phyloP scores from a whole-genome alignment of 352 stramenopile species.

The Pythium folliculosum region DNA sequence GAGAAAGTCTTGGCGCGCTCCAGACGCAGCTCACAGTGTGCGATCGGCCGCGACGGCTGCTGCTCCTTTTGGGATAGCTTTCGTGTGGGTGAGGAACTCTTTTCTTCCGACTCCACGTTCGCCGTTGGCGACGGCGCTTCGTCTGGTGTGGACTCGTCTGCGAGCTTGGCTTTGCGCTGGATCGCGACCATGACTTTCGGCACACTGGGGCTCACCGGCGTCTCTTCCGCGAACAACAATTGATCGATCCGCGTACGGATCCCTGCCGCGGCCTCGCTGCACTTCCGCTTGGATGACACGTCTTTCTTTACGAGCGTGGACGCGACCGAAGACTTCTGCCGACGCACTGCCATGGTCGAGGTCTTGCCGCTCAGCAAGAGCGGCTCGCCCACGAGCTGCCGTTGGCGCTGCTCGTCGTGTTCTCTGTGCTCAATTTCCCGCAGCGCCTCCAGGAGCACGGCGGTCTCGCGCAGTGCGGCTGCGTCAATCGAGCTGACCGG shows the following conservation, averaged over 20 bases:
- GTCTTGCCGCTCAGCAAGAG: conserved; percentile 23
- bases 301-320: conserved; percentile 1
- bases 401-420: conserved; percentile 8
- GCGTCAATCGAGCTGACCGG: neutral
- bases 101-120: neutral
- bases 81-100: neutral
- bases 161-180: conserved; percentile 14
- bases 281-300: neutral
- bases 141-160: neutral
- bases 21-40: conserved; percentile 5
- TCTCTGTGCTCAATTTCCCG: conserved; percentile 1
- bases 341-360: conserved; percentile 13
- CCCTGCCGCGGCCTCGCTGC: neutral
- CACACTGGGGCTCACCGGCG: conserved; percentile 5
- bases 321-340: neutral
- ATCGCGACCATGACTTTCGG: conserved; percentile 27
- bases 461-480: neutral
- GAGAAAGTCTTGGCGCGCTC: neutral
- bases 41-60: neutral
- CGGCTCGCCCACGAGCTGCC: neutral
- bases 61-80: conserved; percentile 2
- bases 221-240: neutral
- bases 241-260: neutral
- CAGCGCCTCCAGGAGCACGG: neutral
- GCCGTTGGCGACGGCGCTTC: too few species aligned